Base-by-base conservation (phyloP, 257 asterid genomes). In the Forsythia suspensa region DNA sequence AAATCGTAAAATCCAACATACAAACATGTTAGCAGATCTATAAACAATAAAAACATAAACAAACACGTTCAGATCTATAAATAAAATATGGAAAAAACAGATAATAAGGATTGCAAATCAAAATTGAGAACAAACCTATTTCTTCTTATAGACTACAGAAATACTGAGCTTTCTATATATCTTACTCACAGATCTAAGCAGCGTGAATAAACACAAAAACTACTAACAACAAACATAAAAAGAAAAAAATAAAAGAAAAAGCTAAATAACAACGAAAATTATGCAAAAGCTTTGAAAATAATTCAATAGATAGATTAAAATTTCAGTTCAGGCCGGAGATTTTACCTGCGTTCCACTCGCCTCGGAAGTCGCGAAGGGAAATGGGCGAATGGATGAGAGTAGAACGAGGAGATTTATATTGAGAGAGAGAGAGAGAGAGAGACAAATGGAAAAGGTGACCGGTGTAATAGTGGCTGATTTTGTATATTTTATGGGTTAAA, bases 311-410 rank as follows among this genome's bases (percentile, higher is more conserved):
- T 52, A 46, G 11, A 70, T 7, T 16, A 70, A 8, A 40, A 4
- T 1, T 37, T 65, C 43, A 76, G 74, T 8, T 4, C 24, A 42
- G 44, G 29, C 6, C 3, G 11, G 57, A 16, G 57, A n/a, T 5
- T 59, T 82, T 80, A 88, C 90, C 92, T 82, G 76, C 83, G 83
- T 42, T 83, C 83, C 39, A 34, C 82, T 79, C 86, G 89, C 85
- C 87, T 68, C 81, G 70, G 67, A 46, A 72, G 9, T 13, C 77
- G 84, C 57, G 76, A 13, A 55, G 42, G 15, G 36, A 24, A 76
- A 46, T 6, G 77, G 70, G 34, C 4, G 9, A n/a, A 74, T n/a
- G 84, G 82, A 79, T 68, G 76, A 76, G 87, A 85, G 80, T 40
- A 78, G 82, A 84, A 78, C 74, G 87, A 74, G 89, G 79, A 73